Percentiles rank a stretch among this genome's conserved stretches.
Conservation (phyloP, 441 rosid species). For the Erodium moschatum region DNA sequence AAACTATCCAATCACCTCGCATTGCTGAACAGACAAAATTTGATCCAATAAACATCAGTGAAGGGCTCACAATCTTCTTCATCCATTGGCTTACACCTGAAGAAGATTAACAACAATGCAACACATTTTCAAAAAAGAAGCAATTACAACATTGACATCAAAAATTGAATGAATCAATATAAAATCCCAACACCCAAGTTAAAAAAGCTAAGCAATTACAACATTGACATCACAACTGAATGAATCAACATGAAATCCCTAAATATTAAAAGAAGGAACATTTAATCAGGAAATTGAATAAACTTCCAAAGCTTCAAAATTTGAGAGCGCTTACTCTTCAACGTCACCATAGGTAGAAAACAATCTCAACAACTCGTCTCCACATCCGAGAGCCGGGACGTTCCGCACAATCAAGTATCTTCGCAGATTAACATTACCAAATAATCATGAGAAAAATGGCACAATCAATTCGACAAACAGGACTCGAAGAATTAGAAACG, state of each 20-base stretch:
- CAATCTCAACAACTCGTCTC: constrained; percentile 58
- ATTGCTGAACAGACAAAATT: constrained; percentile 51
- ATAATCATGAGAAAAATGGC: neutral
- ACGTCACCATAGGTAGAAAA: constrained; percentile 63
- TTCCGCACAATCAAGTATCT: constrained; percentile 74
- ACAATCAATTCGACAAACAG: neutral
- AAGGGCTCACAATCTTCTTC: constrained; percentile 72
- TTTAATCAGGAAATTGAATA: neutral
- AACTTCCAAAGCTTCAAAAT: neutral
- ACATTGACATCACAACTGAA: neutral
- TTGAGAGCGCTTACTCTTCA: constrained; percentile 46
- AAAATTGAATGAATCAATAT: neutral
- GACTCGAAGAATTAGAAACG: neutral
- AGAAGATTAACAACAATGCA: constrained; percentile 7
- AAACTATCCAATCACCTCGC: constrained; percentile 43
- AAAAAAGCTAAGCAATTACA: neutral
- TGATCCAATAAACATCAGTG: constrained; percentile 81
- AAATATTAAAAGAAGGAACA: neutral
- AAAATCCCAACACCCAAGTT: neutral
- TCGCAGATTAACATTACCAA: neutral
- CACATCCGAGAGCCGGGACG: constrained; percentile 79
- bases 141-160: neutral
- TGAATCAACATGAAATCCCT: neutral
- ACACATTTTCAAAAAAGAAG: neutral
- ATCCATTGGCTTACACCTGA: constrained; percentile 88